A percentile compares a stretch with the other conserved stretches of the same genome.
These are phyloP conservation scores for Protomyces inundatus DNA, from an alignment of 1,139 yeast species.

Conservation along the genomic window DNA sequence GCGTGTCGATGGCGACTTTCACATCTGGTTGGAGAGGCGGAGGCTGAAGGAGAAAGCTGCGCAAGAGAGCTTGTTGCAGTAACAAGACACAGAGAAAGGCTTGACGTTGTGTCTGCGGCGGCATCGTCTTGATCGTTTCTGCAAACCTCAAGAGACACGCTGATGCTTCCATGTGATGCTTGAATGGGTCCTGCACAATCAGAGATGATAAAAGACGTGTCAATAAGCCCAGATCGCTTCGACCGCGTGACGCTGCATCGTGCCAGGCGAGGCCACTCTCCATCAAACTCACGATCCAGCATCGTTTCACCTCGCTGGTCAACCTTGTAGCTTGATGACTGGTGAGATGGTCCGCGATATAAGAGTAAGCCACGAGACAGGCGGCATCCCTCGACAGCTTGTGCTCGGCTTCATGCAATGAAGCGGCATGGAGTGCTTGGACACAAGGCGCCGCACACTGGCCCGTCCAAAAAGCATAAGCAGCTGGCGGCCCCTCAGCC, in stretches of 20 bases:
- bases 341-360: neutral
- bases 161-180: neutral
- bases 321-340: neutral
- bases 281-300: neutral
- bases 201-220: neutral
- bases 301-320: neutral
- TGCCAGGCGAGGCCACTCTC: neutral
- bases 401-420: neutral
- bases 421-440: neutral
- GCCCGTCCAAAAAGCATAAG: constrained; percentile 1
- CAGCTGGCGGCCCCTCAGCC: neutral
- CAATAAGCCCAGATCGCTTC: constrained; percentile 11
- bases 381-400: neutral
- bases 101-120: neutral
- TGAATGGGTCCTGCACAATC: neutral
- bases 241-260: neutral
- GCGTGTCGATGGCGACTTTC: neutral
- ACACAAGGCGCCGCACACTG: neutral
- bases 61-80: neutral
- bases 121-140: neutral
- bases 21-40: neutral
- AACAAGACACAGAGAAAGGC: constrained; percentile 3
- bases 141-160: neutral
- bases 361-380: constrained; percentile 4
- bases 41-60: neutral